A percentile compares a stretch with the other conserved stretches of the same genome.
phyloP scores from a whole-genome alignment of 441 rosid genomes.

The Populus hybrid region DNA sequence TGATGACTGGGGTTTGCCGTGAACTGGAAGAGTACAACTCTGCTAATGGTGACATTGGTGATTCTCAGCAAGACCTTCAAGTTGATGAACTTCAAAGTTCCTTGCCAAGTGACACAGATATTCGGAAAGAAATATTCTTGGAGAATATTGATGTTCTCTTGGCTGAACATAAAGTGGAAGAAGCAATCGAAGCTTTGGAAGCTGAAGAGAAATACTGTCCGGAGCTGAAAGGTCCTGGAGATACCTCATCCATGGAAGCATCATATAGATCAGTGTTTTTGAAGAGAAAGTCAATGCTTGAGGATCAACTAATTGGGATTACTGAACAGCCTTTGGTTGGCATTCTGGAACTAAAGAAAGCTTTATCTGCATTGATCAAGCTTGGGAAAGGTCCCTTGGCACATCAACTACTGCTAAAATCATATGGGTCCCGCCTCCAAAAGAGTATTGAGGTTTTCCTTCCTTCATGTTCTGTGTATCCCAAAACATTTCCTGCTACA shows the following conservation, averaged over 20 bases:
- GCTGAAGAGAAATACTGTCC: conserved; percentile 59
- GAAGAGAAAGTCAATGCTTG: conserved; percentile 65
- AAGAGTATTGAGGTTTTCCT: conserved; percentile 59
- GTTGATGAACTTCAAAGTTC: conserved; percentile 27
- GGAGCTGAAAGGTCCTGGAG: conserved; percentile 57
- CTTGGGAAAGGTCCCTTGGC: conserved; percentile 86
- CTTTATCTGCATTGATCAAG: conserved; percentile 58
- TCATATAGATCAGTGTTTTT: conserved; percentile 51
- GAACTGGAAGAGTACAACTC: conserved; percentile 71
- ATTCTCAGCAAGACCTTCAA: conserved; percentile 33
- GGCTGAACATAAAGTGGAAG: conserved; percentile 81
- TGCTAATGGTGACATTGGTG: conserved; percentile 32
- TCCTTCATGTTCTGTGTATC: conserved; percentile 73
- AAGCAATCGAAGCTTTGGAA: conserved; percentile 64
- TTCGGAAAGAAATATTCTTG: conserved; percentile 38
- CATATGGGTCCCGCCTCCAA: conserved; percentile 48
- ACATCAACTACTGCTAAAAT: conserved; percentile 67
- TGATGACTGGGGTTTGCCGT: conserved; percentile 71
- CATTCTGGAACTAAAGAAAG: conserved; percentile 50
- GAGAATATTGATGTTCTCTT: conserved; percentile 75
- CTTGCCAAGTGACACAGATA: conserved; percentile 28
- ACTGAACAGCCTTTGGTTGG: conserved; percentile 58
- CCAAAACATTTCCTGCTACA: conserved; percentile 73
- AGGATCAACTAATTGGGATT: conserved; percentile 64
- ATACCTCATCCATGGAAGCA: conserved; percentile 40